A percentile compares a stretch with the other conserved stretches of the same genome.
These are phyloP conservation scores for Colletotrichum sp. DNA, from an alignment of 2,329 filamentous ascomycete genomes.

Conservation along the genomic window DNA sequence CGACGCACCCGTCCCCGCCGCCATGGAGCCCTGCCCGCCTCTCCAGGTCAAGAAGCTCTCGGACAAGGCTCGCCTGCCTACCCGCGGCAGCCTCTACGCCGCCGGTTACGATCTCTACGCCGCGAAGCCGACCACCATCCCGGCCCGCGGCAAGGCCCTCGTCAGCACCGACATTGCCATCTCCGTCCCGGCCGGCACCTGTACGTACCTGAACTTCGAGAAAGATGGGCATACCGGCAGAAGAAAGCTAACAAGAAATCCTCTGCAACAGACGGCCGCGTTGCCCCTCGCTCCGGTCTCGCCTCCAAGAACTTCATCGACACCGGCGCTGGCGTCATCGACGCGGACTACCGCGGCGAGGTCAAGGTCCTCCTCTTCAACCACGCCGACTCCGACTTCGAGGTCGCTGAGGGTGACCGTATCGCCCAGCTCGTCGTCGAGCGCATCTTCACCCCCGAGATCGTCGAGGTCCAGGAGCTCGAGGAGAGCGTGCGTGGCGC, in stretches of 20 bases:
- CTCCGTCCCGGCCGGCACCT: conserved; percentile 88
- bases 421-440: conserved; percentile 94
- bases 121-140: conserved; percentile 75
- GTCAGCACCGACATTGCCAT: conserved; percentile 93
- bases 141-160: conserved; percentile 80
- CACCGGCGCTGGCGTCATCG: conserved; percentile 94
- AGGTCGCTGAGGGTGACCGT: conserved; percentile 83
- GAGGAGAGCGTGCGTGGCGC: conserved; percentile 90
- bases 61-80: conserved; percentile 79
- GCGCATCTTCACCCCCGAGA: conserved; percentile 91
- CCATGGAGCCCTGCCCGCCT: conserved; percentile 55
- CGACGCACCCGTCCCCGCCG: conserved; percentile 33
- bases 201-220: conserved; percentile 53
- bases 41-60: conserved; percentile 90
- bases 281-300: conserved; percentile 89
- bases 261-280: conserved; percentile 72
- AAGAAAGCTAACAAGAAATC: background rate
- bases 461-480: conserved; percentile 86
- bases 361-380: conserved; percentile 97
- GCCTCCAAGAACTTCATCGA: conserved; percentile 96
- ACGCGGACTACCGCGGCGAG: conserved; percentile 94
- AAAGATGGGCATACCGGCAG: rapidly evolving
- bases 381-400: conserved; percentile 82
- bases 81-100: conserved; percentile 85
- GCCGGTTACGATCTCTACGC: conserved; percentile 95